Conservation (phyloP, 345 rosid species). For the Rhodamnia rubescens region DNA sequence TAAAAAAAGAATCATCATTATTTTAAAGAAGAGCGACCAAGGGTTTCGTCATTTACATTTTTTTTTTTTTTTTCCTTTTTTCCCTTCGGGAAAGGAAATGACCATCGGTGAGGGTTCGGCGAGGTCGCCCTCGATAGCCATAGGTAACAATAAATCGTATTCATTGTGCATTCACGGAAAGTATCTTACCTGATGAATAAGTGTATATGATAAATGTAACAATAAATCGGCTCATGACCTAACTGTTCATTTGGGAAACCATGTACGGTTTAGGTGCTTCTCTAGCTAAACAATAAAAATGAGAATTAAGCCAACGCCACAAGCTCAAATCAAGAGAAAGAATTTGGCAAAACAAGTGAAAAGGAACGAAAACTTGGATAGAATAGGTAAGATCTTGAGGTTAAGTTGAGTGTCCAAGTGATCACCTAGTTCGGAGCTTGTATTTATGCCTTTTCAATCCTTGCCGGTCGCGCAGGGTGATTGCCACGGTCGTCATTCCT, state of each 20-base stretch:
- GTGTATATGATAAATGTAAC: background rate
- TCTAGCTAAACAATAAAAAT: background rate
- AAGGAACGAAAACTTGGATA: background rate
- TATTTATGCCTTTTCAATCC: background rate
- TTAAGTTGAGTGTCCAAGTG: background rate
- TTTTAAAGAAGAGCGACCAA: too few species aligned
- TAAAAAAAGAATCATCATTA: too few species aligned
- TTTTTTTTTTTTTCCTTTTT: too few species aligned
- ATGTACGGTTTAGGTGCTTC: background rate
- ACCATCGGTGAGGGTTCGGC: too few species aligned
- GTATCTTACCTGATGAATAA: background rate
- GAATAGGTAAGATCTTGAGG: background rate
- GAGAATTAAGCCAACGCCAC: background rate
- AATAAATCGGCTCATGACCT: background rate
- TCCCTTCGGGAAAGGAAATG: too few species aligned
- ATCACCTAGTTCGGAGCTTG: background rate
- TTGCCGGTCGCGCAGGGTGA: background rate
- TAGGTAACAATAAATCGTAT: background rate
- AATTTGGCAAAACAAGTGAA: rapidly evolving
- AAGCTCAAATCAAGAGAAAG: background rate
- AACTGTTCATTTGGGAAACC: background rate
- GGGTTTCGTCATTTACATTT: too few species aligned
- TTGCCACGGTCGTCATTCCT: background rate
- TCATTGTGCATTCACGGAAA: background rate
- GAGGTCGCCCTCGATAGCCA: too few species aligned